These are phyloP conservation scores for Ananas comosus DNA, from an alignment of 176 grass and related monocot genomes.

Conservation along the genomic window DNA sequence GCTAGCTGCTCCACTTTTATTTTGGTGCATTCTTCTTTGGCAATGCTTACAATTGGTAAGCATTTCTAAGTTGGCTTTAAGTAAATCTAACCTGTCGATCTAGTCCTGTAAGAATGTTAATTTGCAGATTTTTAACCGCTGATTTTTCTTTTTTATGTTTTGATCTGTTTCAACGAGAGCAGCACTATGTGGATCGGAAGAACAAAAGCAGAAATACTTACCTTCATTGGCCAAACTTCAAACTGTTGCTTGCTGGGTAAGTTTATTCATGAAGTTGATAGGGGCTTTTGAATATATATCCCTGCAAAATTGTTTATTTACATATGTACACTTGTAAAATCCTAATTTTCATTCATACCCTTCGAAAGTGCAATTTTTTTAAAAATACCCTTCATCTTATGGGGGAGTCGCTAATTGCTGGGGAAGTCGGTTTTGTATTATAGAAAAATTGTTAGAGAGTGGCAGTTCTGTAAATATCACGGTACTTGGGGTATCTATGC, in stretches of 20 bases:
- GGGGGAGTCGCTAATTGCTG: no score
- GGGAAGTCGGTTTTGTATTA: no score
- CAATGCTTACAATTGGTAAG: conserved; percentile 65
- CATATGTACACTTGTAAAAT: no score
- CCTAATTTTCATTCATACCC: no score
- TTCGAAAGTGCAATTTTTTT: no score
- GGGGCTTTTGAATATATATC: neutral
- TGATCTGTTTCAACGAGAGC: conserved; percentile 11
- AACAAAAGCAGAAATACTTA: conserved; percentile 55
- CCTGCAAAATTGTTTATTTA: neutral
- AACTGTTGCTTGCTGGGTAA: conserved; percentile 51
- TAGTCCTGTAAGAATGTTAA: neutral
- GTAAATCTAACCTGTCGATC: neutral
- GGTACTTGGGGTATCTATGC: no score
- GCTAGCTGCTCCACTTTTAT: conserved; percentile 68
- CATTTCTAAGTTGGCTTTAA: no score
- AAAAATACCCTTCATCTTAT: no score
- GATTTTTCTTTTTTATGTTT: neutral
- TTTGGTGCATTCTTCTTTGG: conserved; percentile 70
- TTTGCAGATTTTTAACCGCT: neutral
- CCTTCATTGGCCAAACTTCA: conserved; percentile 48
- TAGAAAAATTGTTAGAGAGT: neutral
- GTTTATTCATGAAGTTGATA: conserved; percentile 8
- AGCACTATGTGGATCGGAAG: conserved; percentile 68
- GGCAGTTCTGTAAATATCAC: no score